Evolutionary conservation across 2,329 filamentous ascomycete genomes (phyloP), one percentile per base, ranked within the genome.

Genomic region (Trichoderma sp.): DNA sequence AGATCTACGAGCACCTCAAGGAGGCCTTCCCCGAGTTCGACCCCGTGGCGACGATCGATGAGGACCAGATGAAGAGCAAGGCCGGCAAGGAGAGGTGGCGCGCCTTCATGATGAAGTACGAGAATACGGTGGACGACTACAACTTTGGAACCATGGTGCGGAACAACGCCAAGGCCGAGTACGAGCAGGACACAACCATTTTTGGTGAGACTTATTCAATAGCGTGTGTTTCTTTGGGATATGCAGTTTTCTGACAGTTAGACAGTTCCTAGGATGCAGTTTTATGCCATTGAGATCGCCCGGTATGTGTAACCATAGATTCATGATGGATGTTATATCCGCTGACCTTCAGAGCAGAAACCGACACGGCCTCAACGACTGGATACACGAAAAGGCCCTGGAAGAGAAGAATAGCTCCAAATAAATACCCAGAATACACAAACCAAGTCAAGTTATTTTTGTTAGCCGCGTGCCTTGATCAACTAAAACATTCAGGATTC

Each of bases 41-140:
- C 79, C 89, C 93, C 1, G 86, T 89, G 19, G 88, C 82, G 50
- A 91, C 91, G 12, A 90, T 99, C 71, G 81, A 97, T 77, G 95
- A 99, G 82, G 90, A 97, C 73, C 85, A 92, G 74, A 97, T 99
- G 94, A 99, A 99, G 89, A 97, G 92, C 86, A 96, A 97, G 83
- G 81, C 84, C 15, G 94, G 94, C 78, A 99, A 99, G 84, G 93
- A 96, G 81, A 87, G 87, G 78, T 99, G 95, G 95, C 89, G 95
- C 75, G 92, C 91, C 72, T 99, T 97, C 82, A 91, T 97, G 87
- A 94, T 91, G 85, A 84, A 86, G 70, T 99, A 97, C 79, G 93
- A 98, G 82, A 94, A 97, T 80, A 94, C 87, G 81, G 84, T 99
- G n/a, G 91, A 95, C 71, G 96, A 99, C 81, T 99, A 90, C 85